Percentiles rank a stretch among this genome's conserved stretches.
Evolutionary conservation across 1,139 yeast genomes (phyloP).

Genomic region (Kodamaea anthophila): DNA sequence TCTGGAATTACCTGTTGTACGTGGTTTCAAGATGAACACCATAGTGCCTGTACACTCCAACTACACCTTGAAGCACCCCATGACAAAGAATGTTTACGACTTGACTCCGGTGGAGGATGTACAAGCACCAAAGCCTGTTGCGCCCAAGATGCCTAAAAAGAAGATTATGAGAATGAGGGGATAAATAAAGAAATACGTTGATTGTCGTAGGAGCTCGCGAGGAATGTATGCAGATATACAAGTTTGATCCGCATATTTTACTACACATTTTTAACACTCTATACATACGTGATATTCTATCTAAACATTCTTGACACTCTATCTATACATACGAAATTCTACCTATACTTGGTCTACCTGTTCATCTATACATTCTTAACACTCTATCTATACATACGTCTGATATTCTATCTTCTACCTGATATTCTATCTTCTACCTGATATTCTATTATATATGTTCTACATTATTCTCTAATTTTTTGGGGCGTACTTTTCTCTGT

Average conservation of each 20-base stretch:
- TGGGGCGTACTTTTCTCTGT: slow-evolving; percentile 51
- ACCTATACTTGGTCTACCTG: no score
- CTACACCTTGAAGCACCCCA: slow-evolving; percentile 77
- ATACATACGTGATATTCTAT: no score
- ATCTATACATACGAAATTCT: no score
- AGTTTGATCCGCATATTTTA: no score
- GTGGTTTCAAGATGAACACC: slow-evolving; percentile 79
- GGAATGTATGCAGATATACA: no score
- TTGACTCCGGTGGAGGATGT: slow-evolving; percentile 40
- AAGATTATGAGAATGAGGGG: slow-evolving; percentile 47
- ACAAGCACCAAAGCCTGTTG: slow-evolving; percentile 26
- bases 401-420: background rate
- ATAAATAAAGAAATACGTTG: no score
- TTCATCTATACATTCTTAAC: no score
- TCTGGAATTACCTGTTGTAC: slow-evolving; percentile 65
- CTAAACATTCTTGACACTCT: no score
- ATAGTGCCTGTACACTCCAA: slow-evolving; percentile 83
- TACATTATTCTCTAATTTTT: slow-evolving; percentile 11
- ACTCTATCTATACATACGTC: no score
- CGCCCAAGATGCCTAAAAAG: slow-evolving; percentile 46
- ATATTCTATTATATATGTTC: background rate
- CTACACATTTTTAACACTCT: no score
- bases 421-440: background rate
- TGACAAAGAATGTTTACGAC: slow-evolving; percentile 66
- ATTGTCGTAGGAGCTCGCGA: no score